Conservation (phyloP, 1,284 basidiomycete species). For the Microstroma glucosiphilum region DNA sequence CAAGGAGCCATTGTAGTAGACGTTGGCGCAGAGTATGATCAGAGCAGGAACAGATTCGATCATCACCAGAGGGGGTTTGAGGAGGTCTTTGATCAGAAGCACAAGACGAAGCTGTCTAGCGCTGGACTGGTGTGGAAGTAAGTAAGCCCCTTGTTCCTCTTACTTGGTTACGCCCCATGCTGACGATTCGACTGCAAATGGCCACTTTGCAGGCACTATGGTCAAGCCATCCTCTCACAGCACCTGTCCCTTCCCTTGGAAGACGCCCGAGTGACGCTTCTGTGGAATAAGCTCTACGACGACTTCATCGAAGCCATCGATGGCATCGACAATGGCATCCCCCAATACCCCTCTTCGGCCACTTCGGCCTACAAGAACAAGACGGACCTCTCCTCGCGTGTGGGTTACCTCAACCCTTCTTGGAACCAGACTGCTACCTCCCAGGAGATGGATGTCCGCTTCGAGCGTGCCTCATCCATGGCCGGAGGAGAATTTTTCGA, state of each 20-base stretch:
- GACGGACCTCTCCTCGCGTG: constrained; percentile 44
- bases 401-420: constrained; percentile 42
- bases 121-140: constrained; percentile 69
- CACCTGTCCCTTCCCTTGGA: constrained; percentile 57
- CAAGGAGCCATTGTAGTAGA: constrained; percentile 94
- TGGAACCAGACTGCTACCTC: constrained; percentile 39
- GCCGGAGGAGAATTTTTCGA: constrained; percentile 81
- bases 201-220: constrained; percentile 78
- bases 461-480: constrained; percentile 71
- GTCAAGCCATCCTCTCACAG: constrained; percentile 74
- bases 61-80: constrained; percentile 93
- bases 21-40: constrained; percentile 88
- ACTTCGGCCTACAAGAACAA: constrained; percentile 35
- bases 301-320: constrained; percentile 93
- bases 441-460: constrained; percentile 51
- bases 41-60: constrained; percentile 72
- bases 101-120: constrained; percentile 77
- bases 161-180: too few species aligned
- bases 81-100: constrained; percentile 76
- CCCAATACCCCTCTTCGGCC: constrained; percentile 29
- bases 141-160: background rate
- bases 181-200: too few species aligned
- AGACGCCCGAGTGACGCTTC: constrained; percentile 63
- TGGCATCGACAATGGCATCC: constrained; percentile 65
- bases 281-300: constrained; percentile 85